These are phyloP conservation scores for Xylaria telfairii DNA, from an alignment of 495 filamentous ascomycete genomes.

Conservation along the genomic window DNA sequence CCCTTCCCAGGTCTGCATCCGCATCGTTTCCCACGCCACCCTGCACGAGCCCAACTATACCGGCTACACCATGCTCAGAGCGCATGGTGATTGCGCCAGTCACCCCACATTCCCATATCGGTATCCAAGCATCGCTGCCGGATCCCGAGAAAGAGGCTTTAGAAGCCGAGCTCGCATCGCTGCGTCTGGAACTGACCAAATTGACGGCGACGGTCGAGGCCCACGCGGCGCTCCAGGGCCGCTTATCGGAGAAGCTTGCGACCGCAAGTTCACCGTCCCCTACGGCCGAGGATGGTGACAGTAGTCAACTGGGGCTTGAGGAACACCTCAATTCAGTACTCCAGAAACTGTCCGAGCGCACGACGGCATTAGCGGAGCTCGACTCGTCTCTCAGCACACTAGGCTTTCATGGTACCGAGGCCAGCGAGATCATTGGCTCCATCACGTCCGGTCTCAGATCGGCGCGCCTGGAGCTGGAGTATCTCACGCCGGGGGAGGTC, in stretches of 20 bases:
- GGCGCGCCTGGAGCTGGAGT: slow-evolving; percentile 72
- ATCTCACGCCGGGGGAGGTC: slow-evolving; percentile 68
- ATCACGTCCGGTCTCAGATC: slow-evolving; percentile 63
- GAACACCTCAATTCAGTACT: slow-evolving; percentile 41
- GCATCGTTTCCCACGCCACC: slow-evolving; percentile 59
- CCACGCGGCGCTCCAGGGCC: slow-evolving; percentile 41
- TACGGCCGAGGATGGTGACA: background rate
- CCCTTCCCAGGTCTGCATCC: slow-evolving; percentile 23
- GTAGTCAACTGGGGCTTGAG: slow-evolving; percentile 37
- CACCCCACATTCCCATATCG: slow-evolving; percentile 47
- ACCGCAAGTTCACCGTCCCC: slow-evolving; percentile 2
- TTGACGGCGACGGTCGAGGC: slow-evolving; percentile 46
- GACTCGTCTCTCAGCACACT: slow-evolving; percentile 50
- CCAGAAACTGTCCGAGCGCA: slow-evolving; percentile 46
- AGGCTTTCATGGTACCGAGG: slow-evolving; percentile 60
- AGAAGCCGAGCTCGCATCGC: slow-evolving; percentile 45
- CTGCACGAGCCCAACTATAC: slow-evolving; percentile 48
- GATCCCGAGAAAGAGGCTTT: slow-evolving; percentile 53
- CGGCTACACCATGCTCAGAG: slow-evolving; percentile 31
- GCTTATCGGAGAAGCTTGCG: slow-evolving; percentile 42
- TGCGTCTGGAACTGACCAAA: slow-evolving; percentile 47
- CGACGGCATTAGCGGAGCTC: slow-evolving; percentile 45
- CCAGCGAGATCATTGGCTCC: slow-evolving; percentile 56
- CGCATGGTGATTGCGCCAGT: slow-evolving; percentile 33
- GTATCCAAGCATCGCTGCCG: slow-evolving; percentile 45